Evolutionary conservation across 106 monocot species (phyloP), one percentile per base, ranked within the genome.

Genomic region (Dendrobium huoshanense): DNA sequence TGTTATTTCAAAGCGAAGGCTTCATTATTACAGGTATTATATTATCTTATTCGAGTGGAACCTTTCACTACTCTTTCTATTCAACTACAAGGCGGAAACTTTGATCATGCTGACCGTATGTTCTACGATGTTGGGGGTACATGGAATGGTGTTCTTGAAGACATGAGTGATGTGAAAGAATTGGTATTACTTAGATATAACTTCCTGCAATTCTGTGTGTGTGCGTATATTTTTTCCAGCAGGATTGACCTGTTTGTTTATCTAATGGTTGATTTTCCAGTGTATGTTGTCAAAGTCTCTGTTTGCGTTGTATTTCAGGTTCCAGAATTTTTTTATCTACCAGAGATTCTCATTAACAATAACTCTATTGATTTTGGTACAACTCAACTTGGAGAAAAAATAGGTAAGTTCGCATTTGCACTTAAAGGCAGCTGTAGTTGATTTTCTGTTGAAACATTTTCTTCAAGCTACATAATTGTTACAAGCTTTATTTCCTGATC

Each of bases 141-240:
- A 49, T 99, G 99, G 99, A 88, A 93, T 85, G 88, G 95, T 83
- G 90, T 99, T 49, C 84, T 99, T 79, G 99, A 99, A 83, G 93
- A 99, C 78, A 99, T 99, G 99, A 95, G 95, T 88, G 95, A 99
- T 80, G 95, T 99, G 77, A 99, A 99, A 85, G 99, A 99, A 81
- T 83, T 99, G 95, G 99, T 99, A 90, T 41, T 65, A 65, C 42
- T 83, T 72, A 72, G 33, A 51, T 15, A 76, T 81, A 45, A 51
- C 15, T 55, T 81, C 5, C 40, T 10, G 2, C 24, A 48, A 37
- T 2, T 70, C 8, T 79, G 16, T 79, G 22, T 73, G 18, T 10
- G 11, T 45, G 73, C 4, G 24, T 15, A 25, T 25, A 8, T 33
- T 33, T 70, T 37, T 70, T 4, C 31, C 29, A 33, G 15, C 33